Evolutionary conservation across 345 rosid genomes (phyloP).

Genomic region (Arabis alpina): DNA sequence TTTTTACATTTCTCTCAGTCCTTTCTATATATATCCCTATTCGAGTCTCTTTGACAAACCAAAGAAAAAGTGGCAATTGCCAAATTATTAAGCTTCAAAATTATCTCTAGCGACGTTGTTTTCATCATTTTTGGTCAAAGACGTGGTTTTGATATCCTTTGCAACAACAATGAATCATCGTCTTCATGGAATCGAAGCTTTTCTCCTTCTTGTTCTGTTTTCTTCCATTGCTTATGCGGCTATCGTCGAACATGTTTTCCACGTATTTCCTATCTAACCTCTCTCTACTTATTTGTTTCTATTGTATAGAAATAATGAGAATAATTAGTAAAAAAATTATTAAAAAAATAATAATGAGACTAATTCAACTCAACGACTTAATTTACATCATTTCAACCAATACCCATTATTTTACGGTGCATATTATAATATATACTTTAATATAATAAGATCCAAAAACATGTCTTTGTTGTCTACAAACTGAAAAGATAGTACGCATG

Average conservation of each 20-base stretch:
- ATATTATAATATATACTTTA: not conserved
- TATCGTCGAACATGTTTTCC: conserved; percentile 69
- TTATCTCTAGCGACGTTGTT: too few species aligned
- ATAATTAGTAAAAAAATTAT: too few species aligned
- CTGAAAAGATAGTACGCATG: not conserved
- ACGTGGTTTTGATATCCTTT: not conserved
- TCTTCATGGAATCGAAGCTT: not conserved
- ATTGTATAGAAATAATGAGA: too few species aligned
- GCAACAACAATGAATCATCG: conserved; percentile 17
- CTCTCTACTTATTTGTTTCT: not conserved
- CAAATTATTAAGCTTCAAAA: too few species aligned
- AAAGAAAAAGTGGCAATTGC: too few species aligned
- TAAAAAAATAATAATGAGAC: too few species aligned
- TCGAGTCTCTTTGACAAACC: too few species aligned
- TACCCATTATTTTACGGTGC: not conserved
- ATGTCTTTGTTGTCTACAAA: not conserved
- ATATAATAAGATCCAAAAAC: not conserved
- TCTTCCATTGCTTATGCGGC: conserved; percentile 61
- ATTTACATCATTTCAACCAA: too few species aligned
- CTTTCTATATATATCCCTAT: too few species aligned
- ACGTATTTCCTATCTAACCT: conserved; percentile 44
- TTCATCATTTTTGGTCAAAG: not conserved
- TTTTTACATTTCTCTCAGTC: too few species aligned
- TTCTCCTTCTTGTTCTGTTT: conserved; percentile 22
- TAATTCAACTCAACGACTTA: too few species aligned